Evolutionary conservation across 2,329 filamentous ascomycete genomes (phyloP).

Genomic region (Fusarium torulosum): DNA sequence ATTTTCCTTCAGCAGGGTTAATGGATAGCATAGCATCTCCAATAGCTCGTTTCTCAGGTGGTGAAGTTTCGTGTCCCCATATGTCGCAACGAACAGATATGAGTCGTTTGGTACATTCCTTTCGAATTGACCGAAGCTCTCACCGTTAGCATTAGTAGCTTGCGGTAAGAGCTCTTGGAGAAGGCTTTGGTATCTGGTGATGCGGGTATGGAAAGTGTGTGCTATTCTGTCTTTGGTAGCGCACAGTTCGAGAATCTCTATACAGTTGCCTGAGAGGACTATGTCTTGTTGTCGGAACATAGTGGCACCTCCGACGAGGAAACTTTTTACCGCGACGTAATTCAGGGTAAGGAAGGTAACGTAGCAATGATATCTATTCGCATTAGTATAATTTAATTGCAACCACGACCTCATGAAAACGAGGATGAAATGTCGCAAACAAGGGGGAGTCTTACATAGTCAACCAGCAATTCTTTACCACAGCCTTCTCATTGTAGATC

Average conservation of each 20-base stretch:
- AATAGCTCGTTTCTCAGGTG: background rate
- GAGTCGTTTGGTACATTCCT: rapidly evolving
- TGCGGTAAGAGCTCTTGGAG: rapidly evolving
- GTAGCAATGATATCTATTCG: background rate
- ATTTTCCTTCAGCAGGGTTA: rapidly evolving
- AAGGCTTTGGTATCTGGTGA: rapidly evolving
- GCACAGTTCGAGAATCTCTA: background rate
- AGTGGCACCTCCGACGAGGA: background rate
- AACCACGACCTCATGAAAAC: no score
- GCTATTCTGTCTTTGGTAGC: background rate
- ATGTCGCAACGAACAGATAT: rapidly evolving
- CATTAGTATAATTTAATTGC: background rate
- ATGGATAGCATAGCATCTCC: background rate
- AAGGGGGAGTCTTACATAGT: background rate
- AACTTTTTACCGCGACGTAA: background rate
- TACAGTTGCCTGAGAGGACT: background rate
- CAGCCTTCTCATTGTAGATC: background rate
- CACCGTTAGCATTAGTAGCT: rapidly evolving
- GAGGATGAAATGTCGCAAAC: no score
- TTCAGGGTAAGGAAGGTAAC: background rate
- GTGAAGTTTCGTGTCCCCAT: background rate
- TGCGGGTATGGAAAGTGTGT: background rate
- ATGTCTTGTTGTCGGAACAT: background rate
- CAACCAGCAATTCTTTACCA: conserved; percentile 4
- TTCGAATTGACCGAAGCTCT: no score